These are phyloP conservation scores for Singerocomus inundabilis DNA, from an alignment of 1,284 basidiomycete genomes.

Conservation along the genomic window DNA sequence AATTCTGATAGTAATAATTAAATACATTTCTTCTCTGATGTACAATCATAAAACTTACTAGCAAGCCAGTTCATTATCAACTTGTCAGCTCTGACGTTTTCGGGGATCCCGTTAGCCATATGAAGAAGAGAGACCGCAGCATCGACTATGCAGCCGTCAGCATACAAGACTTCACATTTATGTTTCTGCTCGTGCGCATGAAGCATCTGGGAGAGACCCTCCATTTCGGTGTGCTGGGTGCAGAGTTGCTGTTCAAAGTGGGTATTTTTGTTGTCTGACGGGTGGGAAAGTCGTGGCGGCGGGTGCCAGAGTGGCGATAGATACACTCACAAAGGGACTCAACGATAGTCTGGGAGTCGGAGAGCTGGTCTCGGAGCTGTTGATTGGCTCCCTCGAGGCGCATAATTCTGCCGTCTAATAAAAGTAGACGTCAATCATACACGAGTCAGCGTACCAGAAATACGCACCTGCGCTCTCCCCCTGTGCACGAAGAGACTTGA, in stretches of 20 bases:
- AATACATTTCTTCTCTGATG: neutral
- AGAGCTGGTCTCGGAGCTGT: no score
- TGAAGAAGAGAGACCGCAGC: neutral
- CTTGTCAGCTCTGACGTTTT: neutral
- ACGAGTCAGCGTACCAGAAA: no score
- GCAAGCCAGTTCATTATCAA: neutral
- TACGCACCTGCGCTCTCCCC: no score
- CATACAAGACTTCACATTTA: neutral
- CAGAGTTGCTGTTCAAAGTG: neutral
- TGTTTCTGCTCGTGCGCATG: neutral
- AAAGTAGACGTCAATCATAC: no score
- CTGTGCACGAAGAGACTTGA: neutral
- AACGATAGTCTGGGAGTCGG: no score
- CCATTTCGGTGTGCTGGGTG: neutral
- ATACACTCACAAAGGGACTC: no score
- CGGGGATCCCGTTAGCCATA: neutral
- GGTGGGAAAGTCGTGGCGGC: no score
- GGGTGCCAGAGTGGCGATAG: no score
- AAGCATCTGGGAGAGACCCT: neutral
- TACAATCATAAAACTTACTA: neutral
- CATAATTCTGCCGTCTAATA: no score
- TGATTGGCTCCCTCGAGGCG: no score
- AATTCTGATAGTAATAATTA: neutral
- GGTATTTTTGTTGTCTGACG: neutral
- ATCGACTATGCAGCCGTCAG: neutral